Conservation (phyloP, 352 stramenopile species). For the Albugo laibachii region DNA sequence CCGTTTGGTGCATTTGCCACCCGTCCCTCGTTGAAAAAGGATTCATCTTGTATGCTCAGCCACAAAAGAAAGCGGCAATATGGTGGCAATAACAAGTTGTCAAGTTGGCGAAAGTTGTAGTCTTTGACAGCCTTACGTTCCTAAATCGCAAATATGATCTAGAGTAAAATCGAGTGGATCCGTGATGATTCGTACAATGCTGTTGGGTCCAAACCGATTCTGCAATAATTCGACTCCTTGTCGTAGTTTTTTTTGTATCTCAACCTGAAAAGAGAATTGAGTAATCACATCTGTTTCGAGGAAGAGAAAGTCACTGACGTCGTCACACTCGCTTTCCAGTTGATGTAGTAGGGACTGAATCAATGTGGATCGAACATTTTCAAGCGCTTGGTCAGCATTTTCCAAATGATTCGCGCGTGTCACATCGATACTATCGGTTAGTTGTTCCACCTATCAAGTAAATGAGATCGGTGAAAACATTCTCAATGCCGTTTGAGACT, state of each 20-base stretch:
- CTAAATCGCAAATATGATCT: constrained; percentile 7
- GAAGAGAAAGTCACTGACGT: constrained; percentile 12
- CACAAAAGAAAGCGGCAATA: constrained; percentile 79
- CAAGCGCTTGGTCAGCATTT: constrained; percentile 49
- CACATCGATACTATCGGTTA: constrained; percentile 73
- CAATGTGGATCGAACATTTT: constrained; percentile 55
- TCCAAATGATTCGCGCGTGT: constrained; percentile 62
- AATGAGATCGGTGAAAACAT: not conserved
- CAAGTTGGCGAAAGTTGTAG: constrained; percentile 78
- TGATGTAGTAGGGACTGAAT: constrained; percentile 42
- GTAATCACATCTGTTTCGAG: not conserved
- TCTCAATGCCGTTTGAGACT: not conserved
- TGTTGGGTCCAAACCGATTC: constrained; percentile 69
- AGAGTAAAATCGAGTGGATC: not conserved
- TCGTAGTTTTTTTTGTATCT: constrained; percentile 40
- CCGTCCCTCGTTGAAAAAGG: constrained; percentile 47
- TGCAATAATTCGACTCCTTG: constrained; percentile 60
- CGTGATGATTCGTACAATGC: constrained; percentile 18
- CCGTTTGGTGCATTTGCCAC: constrained; percentile 10
- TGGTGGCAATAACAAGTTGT: constrained; percentile 67
- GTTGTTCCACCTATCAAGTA: constrained; percentile 40
- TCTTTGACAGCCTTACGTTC: constrained; percentile 73
- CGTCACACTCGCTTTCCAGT: constrained; percentile 35
- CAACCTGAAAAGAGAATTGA: not conserved
- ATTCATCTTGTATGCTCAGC: constrained; percentile 74